Base-by-base conservation (phyloP, 805 yeast genomes). In the Cyberlindnera maritima region DNA sequence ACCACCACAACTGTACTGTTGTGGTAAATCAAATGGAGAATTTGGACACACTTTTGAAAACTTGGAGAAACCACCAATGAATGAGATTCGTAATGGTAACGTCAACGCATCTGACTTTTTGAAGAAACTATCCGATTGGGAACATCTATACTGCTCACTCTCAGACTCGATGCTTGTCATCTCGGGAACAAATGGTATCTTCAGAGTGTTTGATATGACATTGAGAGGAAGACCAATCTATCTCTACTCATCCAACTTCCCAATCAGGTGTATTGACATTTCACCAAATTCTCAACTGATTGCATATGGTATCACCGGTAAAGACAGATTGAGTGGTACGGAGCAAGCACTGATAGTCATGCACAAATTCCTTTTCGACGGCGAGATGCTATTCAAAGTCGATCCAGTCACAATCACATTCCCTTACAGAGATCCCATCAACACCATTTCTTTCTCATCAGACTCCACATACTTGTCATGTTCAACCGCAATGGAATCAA, bases 391-490 rank as follows among this genome's bases (percentile, higher is more conserved):
- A n/a, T 52, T 49, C 35, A 56, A 68, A 20, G 79, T 76, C 4
- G 79, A 77, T 36, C 85, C 88, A 2, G 74, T 84, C 10, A 80
- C 90, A 2, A 80, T 90, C 28, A 84, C 95, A 0, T 73, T 88
- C 42, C 97, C 97, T 0, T 89, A 88, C 63, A 68, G 88, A 26
- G 97, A 92, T 63, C 95, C 96, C 1, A 80, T 91, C 34, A 84
- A 84, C 53, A 72, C 85, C 3, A 64, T 91, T 10, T 77, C 80
- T 41, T 88, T 91, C 62, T 87, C 95, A 4, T 71, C 79, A 1
- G 83, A 85, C 45, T 87, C 89, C 0, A 68, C 78, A 3, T 85
- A 85, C 56, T 57, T 91, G 29, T 71, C 90, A 3, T 88, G 95
- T 56, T 80, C 92, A 17, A 70, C 75, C 3, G 70, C 74, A 3